A percentile compares a stretch with the other conserved stretches of the same genome.
Evolutionary conservation across 2,329 filamentous ascomycete genomes (phyloP).

Genomic region (Parasarocladium wereldwijsianum): DNA sequence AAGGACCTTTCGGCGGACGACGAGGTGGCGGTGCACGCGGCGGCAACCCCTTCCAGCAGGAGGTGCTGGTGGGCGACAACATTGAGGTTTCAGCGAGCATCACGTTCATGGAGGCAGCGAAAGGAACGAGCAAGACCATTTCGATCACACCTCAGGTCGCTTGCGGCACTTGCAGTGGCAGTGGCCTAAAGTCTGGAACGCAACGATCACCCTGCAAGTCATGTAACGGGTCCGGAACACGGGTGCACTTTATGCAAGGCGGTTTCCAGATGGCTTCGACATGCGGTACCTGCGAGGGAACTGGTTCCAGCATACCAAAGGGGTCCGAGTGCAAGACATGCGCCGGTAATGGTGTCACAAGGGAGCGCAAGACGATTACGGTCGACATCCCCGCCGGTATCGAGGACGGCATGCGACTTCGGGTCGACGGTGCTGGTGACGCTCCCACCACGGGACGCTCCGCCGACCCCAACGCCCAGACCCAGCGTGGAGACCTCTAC

Average conservation of each 20-base stretch:
- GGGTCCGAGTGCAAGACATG: constrained; percentile 73
- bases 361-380: constrained; percentile 69
- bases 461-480: constrained; percentile 45
- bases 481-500: constrained; percentile 76
- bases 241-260: constrained; percentile 78
- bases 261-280: constrained; percentile 95
- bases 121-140: constrained; percentile 80
- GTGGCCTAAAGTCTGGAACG: constrained; percentile 68
- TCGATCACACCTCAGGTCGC: constrained; percentile 66
- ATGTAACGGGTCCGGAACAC: constrained; percentile 75
- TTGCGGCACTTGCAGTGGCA: constrained; percentile 73
- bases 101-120: constrained; percentile 91
- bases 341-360: constrained; percentile 66
- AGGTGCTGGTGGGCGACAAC: constrained; percentile 83
- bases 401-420: constrained; percentile 88
- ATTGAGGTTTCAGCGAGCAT: constrained; percentile 91
- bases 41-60: constrained; percentile 53
- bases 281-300: constrained; percentile 68
- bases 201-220: constrained; percentile 58
- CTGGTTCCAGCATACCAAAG: constrained; percentile 59
- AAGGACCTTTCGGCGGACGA: constrained; percentile 38
- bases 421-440: constrained; percentile 76
- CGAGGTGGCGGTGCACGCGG: constrained; percentile 31
- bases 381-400: constrained; percentile 92
- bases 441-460: constrained; percentile 62